Percentiles rank a stretch among this genome's conserved stretches.
Evolutionary conservation across 2,329 filamentous ascomycete species (phyloP).

Genomic region (Talaromyces sp.): DNA sequence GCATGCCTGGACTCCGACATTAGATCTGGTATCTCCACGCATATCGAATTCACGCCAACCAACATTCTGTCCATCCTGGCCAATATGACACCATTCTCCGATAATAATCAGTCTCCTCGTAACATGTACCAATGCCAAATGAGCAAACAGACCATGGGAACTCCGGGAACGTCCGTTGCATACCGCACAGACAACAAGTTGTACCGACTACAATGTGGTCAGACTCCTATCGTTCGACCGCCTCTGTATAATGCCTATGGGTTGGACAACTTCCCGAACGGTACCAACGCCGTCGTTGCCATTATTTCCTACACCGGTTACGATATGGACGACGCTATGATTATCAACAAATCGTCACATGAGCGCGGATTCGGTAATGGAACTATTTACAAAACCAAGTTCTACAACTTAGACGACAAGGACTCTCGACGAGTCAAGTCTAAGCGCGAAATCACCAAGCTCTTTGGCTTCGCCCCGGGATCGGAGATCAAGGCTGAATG

Average conservation of each 20-base stretch:
- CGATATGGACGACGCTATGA: slow-evolving; percentile 99
- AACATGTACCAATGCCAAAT: slow-evolving; percentile 99
- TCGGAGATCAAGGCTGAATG: slow-evolving; percentile 65
- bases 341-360: slow-evolving; percentile 94
- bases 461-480: slow-evolving; percentile 86
- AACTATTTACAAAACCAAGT: slow-evolving; percentile 96
- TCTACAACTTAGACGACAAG: slow-evolving; percentile 78
- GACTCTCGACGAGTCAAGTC: slow-evolving; percentile 58
- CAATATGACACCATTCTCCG: slow-evolving; percentile 97
- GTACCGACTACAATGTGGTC: slow-evolving; percentile 89
- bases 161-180: slow-evolving; percentile 74
- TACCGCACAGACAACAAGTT: slow-evolving; percentile 96
- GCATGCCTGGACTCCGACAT: slow-evolving; percentile 86
- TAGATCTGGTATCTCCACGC: slow-evolving; percentile 79
- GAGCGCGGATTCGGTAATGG: slow-evolving; percentile 94
- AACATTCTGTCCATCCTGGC: slow-evolving; percentile 96
- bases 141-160: slow-evolving; percentile 99
- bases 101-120: slow-evolving; percentile 96
- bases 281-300: slow-evolving; percentile 88
- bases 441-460: slow-evolving; percentile 64
- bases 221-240: slow-evolving; percentile 87
- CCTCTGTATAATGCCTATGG: slow-evolving; percentile 94
- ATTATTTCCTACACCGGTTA: slow-evolving; percentile 99
- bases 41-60: slow-evolving; percentile 90
- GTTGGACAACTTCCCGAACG: slow-evolving; percentile 96